Evolutionary conservation across 108 stramenopile genomes (phyloP).

Genomic region (Skeletonema grethae): DNA sequence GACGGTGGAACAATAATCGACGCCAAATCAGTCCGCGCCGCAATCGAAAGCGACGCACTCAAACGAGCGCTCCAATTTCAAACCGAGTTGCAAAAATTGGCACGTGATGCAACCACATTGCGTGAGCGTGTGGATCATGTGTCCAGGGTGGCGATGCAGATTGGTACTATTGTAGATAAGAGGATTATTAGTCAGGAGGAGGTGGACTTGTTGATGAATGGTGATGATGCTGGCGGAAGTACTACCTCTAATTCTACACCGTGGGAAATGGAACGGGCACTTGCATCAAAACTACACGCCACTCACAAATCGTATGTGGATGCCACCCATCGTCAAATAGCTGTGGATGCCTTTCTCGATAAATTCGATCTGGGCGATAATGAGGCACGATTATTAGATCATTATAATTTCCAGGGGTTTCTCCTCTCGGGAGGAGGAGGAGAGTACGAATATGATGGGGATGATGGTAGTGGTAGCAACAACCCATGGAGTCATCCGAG

Average conservation of each 20-base stretch:
- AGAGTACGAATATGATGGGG: slow-evolving; percentile 14
- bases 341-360: slow-evolving; percentile 79
- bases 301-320: slow-evolving; percentile 58
- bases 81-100: slow-evolving; percentile 56
- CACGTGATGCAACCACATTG: slow-evolving; percentile 53
- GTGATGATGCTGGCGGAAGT: not conserved
- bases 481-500: slow-evolving; percentile 33
- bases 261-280: slow-evolving; percentile 60
- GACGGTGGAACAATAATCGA: slow-evolving; percentile 55
- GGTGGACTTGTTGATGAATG: not conserved
- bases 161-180: slow-evolving; percentile 41
- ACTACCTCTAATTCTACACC: slow-evolving; percentile 16
- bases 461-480: not conserved
- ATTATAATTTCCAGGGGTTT: slow-evolving; percentile 74
- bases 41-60: slow-evolving; percentile 84
- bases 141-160: slow-evolving; percentile 58
- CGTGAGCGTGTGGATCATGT: slow-evolving; percentile 58
- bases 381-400: slow-evolving; percentile 75
- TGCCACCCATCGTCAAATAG: slow-evolving; percentile 54
- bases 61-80: slow-evolving; percentile 76
- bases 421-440: not conserved
- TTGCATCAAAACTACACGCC: slow-evolving; percentile 52
- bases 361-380: slow-evolving; percentile 80
- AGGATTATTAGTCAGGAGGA: slow-evolving; percentile 34
- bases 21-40: slow-evolving; percentile 72